These are phyloP conservation scores for Carex parvula DNA, from an alignment of 176 grass and related monocot genomes.

Conservation along the genomic window DNA sequence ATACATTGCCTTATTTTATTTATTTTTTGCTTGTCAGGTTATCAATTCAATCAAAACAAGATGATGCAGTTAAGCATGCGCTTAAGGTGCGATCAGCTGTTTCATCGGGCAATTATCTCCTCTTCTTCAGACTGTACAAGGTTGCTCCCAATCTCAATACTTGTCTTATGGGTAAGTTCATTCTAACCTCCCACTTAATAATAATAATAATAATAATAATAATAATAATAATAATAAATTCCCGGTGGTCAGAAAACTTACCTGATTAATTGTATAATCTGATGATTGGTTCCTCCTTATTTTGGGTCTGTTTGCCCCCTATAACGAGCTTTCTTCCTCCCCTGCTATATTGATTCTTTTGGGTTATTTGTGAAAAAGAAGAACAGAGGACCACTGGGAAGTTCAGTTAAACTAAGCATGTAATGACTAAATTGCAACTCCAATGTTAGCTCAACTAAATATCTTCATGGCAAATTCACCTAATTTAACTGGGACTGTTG, in stretches of 20 bases:
- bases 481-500: not conserved
- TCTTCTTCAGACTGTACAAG: conserved; percentile 92
- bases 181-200: not conserved
- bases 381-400: not conserved
- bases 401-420: not conserved
- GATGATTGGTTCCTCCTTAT: not conserved
- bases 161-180: conserved; percentile 82
- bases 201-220: too few species aligned
- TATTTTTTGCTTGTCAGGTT: conserved; percentile 54
- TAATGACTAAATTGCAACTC: not conserved
- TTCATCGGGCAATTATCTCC: conserved; percentile 86
- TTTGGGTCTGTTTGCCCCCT: not conserved
- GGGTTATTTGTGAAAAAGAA: not conserved
- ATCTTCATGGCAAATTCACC: not conserved
- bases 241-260: not conserved
- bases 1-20: not conserved
- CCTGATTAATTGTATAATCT: not conserved
- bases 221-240: not conserved
- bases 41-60: conserved; percentile 64
- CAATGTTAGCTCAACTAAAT: not conserved
- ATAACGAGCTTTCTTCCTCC: not conserved
- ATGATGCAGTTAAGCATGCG: conserved; percentile 86
- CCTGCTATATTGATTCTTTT: not conserved
- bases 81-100: conserved; percentile 77
- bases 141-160: conserved; percentile 76